Conservation (phyloP, 2,329 filamentous ascomycete species). For the Paecilomyces fulvus region DNA sequence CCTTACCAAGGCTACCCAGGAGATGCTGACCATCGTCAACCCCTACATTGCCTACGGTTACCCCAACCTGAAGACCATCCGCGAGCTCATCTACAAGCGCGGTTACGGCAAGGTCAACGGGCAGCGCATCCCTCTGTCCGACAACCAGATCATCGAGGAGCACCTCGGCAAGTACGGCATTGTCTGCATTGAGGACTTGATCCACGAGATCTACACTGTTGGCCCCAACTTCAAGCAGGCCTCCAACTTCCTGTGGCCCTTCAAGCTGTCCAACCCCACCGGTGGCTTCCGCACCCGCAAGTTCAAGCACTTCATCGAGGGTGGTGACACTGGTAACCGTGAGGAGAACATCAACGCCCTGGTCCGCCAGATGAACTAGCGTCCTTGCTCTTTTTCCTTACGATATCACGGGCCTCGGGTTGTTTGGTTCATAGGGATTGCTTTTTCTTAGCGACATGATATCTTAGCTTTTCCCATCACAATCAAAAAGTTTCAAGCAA, state of each 20-base stretch:
- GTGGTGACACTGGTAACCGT: slow-evolving; percentile 96
- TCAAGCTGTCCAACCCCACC: slow-evolving; percentile 98
- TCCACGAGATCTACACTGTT: slow-evolving; percentile 98
- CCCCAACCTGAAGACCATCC: slow-evolving; percentile 98
- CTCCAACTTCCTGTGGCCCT: slow-evolving; percentile 99
- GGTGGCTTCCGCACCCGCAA: slow-evolving; percentile 94
- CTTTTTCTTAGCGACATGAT: slow-evolving; percentile 24
- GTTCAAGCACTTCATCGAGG: slow-evolving; percentile 99
- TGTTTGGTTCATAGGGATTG: slow-evolving; percentile 22
- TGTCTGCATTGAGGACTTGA: slow-evolving; percentile 97
- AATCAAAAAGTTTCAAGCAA: slow-evolving; percentile 24
- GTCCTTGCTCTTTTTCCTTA: slow-evolving; percentile 5
- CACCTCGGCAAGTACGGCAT: slow-evolving; percentile 97
- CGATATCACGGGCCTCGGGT: slow-evolving; percentile 22
- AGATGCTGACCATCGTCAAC: slow-evolving; percentile 98
- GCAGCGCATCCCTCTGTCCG: slow-evolving; percentile 91
- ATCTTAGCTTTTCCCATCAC: slow-evolving; percentile 23
- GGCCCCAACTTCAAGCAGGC: slow-evolving; percentile 99
- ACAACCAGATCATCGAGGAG: slow-evolving; percentile 97
- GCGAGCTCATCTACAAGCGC: slow-evolving; percentile 99
- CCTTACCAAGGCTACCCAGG: slow-evolving; percentile 92
- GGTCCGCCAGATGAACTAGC: slow-evolving; percentile 97
- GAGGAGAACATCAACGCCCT: slow-evolving; percentile 97
- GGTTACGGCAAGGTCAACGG: slow-evolving; percentile 99
- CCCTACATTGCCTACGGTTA: slow-evolving; percentile 99